Evolutionary conservation across 768 basidiomycete species (phyloP).

Genomic region (Termitomyces sp.): DNA sequence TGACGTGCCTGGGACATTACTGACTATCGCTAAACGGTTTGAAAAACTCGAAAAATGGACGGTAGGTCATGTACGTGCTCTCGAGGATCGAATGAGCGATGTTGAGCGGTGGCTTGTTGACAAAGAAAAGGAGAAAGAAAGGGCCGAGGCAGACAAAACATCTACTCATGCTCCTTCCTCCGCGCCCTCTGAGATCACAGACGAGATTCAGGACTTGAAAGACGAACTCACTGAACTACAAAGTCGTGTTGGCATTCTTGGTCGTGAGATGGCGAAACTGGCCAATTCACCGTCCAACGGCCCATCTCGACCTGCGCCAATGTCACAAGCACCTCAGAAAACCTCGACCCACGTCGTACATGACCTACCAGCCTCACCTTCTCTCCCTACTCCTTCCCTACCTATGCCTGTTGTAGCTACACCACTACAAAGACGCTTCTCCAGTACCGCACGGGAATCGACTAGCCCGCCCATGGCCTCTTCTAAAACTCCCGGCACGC

Average conservation of each 20-base stretch:
- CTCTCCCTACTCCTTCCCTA: constrained; percentile 11
- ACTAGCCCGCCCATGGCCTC: constrained; percentile 57
- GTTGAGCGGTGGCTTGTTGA: constrained; percentile 89
- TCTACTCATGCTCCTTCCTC: constrained; percentile 11
- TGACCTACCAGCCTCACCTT: constrained; percentile 19
- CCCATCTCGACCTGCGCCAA: constrained; percentile 39
- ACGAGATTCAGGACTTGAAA: constrained; percentile 48
- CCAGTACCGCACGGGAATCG: constrained; percentile 49
- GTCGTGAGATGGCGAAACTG: constrained; percentile 75
- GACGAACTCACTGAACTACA: constrained; percentile 71
- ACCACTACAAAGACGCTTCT: constrained; percentile 31
- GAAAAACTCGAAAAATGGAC: constrained; percentile 91
- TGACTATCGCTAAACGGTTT: constrained; percentile 73
- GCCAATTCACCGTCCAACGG: constrained; percentile 46
- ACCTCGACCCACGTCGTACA: constrained; percentile 40
- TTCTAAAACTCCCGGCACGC: constrained; percentile 39
- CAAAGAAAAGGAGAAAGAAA: constrained; percentile 65
- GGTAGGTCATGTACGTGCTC: constrained; percentile 78
- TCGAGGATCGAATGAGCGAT: constrained; percentile 89
- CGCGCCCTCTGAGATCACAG: constrained; percentile 20
- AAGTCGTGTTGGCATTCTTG: constrained; percentile 67
- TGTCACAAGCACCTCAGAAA: constrained; percentile 39
- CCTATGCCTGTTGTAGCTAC: constrained; percentile 10
- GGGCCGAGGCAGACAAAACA: constrained; percentile 11
- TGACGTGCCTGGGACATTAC: constrained; percentile 68